Evolutionary conservation across 371 early-diverging fungal species (phyloP), one percentile per base, ranked within the genome.

Genomic region (Saksenaea vasiformis): DNA sequence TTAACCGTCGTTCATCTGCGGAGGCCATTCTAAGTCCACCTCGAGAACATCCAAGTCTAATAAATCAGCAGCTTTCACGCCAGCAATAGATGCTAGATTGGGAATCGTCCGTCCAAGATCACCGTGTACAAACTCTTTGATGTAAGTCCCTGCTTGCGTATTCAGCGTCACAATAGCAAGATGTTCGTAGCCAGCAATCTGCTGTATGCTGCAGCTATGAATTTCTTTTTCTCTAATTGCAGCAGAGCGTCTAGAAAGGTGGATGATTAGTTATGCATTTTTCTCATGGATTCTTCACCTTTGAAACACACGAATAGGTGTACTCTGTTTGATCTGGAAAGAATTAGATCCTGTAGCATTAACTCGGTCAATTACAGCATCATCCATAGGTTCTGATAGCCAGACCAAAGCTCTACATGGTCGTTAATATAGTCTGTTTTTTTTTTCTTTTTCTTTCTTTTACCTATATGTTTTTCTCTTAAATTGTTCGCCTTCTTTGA

Each of bases 41-140:
- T 89, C 79, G 54, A 89, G 64, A 13, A 96, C 95, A 77, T 97
- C 96, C 67, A 99, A 74, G 57, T 90, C 93, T 47, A 95, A 70
- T 13, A 97, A 85, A 69, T 91, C 92, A 7, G 95, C 95, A 17
- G 80, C 83, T 41, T 74, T 61, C 53, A 82, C 76, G 39, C 80
- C 83, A 35, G 91, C 72, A 43, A 97, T 69, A 11, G 82, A 79
- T 10, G 86, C 85, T 31, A 98, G 67, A 58, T 89, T 93, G 26
- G 99, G 99, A 14, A 62, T 64, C 4, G 98, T 98, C 38, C 99
- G 82, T 2, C 98, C 98, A 11, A 93, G 74, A 78, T 99, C 99
- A 13, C 98, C 95, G 67, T 96, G 97, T 1, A 98, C 91, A 87
- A 98, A 99, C 80, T 99, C 99, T 71, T 99, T 99, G 62, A 99